These are phyloP conservation scores for Populus ilicifolia DNA, from an alignment of 345 rosid species.

Conservation along the genomic window DNA sequence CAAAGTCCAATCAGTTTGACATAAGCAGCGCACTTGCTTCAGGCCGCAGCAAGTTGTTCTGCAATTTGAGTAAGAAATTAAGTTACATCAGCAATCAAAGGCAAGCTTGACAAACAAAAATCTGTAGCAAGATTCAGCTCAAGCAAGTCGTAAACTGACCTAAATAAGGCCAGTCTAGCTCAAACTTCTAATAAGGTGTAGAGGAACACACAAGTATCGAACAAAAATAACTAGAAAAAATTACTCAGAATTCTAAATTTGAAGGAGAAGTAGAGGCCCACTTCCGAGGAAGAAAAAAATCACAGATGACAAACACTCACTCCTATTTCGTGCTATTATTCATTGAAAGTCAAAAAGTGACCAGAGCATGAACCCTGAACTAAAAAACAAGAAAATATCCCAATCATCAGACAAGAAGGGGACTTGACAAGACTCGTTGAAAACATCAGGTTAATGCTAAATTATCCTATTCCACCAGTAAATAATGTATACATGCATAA, in stretches of 20 bases:
- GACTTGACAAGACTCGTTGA: not conserved
- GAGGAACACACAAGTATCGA: not conserved
- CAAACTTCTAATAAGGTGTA: not conserved
- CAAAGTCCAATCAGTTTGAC: constrained; percentile 8
- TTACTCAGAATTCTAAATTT: not conserved
- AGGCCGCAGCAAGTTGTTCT: constrained; percentile 7
- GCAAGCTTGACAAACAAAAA: not conserved
- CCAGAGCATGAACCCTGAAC: not conserved
- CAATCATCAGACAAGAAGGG: not conserved
- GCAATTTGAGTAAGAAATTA: constrained; percentile 7
- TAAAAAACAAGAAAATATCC: not conserved
- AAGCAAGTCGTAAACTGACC: not conserved
- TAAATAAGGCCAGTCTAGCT: not conserved
- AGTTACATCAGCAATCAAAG: not conserved
- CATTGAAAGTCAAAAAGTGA: not conserved
- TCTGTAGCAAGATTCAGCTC: not conserved
- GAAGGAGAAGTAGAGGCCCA: not conserved
- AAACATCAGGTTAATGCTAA: not conserved
- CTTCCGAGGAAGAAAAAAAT: not conserved
- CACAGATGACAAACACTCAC: not conserved
- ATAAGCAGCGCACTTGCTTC: not conserved
- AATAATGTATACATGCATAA: not conserved
- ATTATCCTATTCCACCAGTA: not conserved
- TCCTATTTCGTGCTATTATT: not conserved
- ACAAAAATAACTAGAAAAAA: not conserved